Percentiles rank a stretch among this genome's conserved stretches.
Conservation (phyloP, 192 early-diverging fungal species). For the Coemansia aciculifera region DNA sequence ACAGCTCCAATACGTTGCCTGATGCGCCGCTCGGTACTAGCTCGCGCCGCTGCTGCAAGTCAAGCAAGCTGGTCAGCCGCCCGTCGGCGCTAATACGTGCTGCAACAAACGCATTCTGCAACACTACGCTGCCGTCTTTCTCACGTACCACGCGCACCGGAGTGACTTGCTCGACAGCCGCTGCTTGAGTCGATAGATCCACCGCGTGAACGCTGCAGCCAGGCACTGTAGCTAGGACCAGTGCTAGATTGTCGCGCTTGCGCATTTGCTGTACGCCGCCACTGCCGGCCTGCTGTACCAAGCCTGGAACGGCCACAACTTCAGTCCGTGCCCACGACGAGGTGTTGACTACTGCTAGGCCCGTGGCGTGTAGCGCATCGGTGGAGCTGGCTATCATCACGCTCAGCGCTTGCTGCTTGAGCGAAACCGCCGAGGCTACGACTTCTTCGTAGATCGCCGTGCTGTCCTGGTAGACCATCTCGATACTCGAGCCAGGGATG, state of each 20-base stretch:
- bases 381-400: slow-evolving; percentile 21
- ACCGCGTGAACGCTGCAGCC: slow-evolving; percentile 20
- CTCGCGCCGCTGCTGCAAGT: slow-evolving; percentile 60
- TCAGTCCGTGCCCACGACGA: slow-evolving; percentile 70
- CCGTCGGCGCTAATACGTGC: slow-evolving; percentile 75
- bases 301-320: slow-evolving; percentile 62
- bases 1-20: slow-evolving; percentile 75
- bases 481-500: slow-evolving; percentile 89
- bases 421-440: slow-evolving; percentile 30
- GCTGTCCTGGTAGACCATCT: slow-evolving; percentile 88
- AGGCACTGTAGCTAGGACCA: slow-evolving; percentile 38
- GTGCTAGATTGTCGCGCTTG: slow-evolving; percentile 27
- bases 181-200: slow-evolving; percentile 5
- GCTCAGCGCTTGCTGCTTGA: slow-evolving; percentile 56
- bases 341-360: slow-evolving; percentile 64
- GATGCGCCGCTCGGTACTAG: slow-evolving; percentile 29
- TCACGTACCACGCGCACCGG: slow-evolving; percentile 33
- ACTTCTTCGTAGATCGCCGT: slow-evolving; percentile 52
- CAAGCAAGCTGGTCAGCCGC: slow-evolving; percentile 67
- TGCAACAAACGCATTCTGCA: slow-evolving; percentile 77
- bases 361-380: slow-evolving; percentile 11
- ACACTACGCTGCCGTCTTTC: slow-evolving; percentile 39
- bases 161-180: slow-evolving; percentile 15
- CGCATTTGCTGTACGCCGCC: slow-evolving; percentile 29
- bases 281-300: slow-evolving; percentile 2